phyloP scores from a whole-genome alignment of 2,329 filamentous ascomycete species.

The Endothia cerciana region DNA sequence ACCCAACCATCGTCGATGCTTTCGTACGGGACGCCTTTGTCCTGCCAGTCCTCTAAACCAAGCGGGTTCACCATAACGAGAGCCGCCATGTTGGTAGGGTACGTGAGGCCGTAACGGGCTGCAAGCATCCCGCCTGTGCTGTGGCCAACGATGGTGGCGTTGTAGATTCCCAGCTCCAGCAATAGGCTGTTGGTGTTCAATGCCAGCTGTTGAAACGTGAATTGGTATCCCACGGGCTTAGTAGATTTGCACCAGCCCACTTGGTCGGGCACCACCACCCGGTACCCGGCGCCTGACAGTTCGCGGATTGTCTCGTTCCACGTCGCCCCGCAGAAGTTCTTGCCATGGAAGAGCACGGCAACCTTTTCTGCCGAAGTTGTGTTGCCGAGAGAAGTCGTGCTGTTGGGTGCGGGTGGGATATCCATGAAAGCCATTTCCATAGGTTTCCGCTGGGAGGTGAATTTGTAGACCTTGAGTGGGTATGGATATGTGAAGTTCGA shows the following conservation, averaged over 20 bases:
- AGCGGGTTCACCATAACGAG: constrained; percentile 56
- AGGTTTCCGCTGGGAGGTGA: constrained; percentile 51
- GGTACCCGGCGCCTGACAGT: constrained; percentile 49
- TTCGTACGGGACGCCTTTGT: constrained; percentile 52
- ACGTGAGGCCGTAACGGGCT: constrained; percentile 55
- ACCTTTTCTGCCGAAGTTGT: constrained; percentile 38
- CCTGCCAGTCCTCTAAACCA: constrained; percentile 58
- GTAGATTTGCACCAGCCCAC: constrained; percentile 62
- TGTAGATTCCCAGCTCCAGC: constrained; percentile 6
- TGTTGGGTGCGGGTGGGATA: constrained; percentile 43
- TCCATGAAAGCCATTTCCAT: constrained; percentile 63
- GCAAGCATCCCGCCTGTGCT: constrained; percentile 48
- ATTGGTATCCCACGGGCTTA: constrained; percentile 56
- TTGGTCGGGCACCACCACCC: constrained; percentile 58
- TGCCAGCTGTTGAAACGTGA: constrained; percentile 55
- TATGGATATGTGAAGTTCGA: constrained; percentile 58
- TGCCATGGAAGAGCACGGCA: constrained; percentile 56
- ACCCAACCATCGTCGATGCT: constrained; percentile 45
- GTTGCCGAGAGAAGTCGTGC: neutral
- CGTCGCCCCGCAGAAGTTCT: constrained; percentile 59
- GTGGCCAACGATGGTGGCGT: constrained; percentile 54
- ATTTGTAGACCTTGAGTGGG: constrained; percentile 52
- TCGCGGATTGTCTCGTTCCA: constrained; percentile 52
- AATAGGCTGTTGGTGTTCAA: constrained; percentile 49
- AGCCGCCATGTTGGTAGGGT: constrained; percentile 45